phyloP scores from a whole-genome alignment of 1,284 basidiomycete species.

The Malassezia equina region DNA sequence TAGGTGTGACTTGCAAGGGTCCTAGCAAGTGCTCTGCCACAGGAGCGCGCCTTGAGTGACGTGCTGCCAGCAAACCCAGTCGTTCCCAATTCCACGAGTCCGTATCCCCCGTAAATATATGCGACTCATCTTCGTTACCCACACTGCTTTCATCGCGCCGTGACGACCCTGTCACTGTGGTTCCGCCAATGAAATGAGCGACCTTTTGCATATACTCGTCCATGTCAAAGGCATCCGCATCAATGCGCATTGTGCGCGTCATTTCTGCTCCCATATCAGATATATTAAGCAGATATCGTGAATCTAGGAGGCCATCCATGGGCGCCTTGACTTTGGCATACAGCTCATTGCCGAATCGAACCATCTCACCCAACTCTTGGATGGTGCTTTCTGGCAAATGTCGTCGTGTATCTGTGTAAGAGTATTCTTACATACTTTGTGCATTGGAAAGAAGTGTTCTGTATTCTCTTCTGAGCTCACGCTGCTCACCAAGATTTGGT shows the following conservation, averaged over 20 bases:
- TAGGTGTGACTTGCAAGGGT: slow-evolving; percentile 28
- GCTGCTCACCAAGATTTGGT: slow-evolving; percentile 22
- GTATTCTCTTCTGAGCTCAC: slow-evolving; percentile 29
- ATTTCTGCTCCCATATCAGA: slow-evolving; percentile 37
- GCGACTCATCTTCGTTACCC: background rate
- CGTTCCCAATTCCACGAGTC: slow-evolving; percentile 35
- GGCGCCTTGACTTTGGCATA: slow-evolving; percentile 28
- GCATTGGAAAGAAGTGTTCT: slow-evolving; percentile 27
- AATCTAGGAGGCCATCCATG: slow-evolving; percentile 32
- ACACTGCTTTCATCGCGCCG: slow-evolving; percentile 15
- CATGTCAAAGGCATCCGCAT: slow-evolving; percentile 35
- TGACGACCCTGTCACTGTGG: background rate
- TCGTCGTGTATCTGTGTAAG: slow-evolving; percentile 18
- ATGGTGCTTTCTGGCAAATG: slow-evolving; percentile 15
- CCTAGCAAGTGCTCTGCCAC: slow-evolving; percentile 40
- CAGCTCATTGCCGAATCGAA: slow-evolving; percentile 17
- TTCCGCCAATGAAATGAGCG: slow-evolving; percentile 28
- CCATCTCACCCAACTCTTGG: slow-evolving; percentile 14
- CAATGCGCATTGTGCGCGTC: slow-evolving; percentile 37
- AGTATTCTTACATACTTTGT: slow-evolving; percentile 21
- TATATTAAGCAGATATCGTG: slow-evolving; percentile 29
- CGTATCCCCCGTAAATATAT: slow-evolving; percentile 4
- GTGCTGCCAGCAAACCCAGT: slow-evolving; percentile 23
- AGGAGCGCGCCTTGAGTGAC: slow-evolving; percentile 25
- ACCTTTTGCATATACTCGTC: slow-evolving; percentile 32